These are phyloP conservation scores for Asclepias syriaca DNA, from an alignment of 257 asterid genomes.

Conservation along the genomic window DNA sequence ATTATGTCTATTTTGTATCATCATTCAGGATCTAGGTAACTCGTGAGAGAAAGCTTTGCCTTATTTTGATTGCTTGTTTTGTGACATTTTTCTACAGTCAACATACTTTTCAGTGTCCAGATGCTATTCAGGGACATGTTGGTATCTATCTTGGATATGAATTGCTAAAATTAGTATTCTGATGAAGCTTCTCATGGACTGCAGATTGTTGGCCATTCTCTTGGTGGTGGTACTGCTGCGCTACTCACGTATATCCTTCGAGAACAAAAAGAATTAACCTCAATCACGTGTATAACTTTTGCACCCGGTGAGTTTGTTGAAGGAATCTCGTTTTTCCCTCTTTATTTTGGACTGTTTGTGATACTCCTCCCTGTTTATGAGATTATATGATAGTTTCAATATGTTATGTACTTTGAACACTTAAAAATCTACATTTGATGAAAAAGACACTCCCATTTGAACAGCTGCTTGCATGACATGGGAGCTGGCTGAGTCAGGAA, in stretches of 20 bases:
- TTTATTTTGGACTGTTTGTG: neutral
- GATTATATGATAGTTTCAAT: neutral
- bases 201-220: slow-evolving; percentile 87
- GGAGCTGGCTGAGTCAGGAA: slow-evolving; percentile 87
- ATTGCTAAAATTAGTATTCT: slow-evolving; percentile 4
- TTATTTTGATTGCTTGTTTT: neutral
- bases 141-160: neutral
- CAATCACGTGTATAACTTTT: slow-evolving; percentile 63
- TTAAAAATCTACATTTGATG: neutral
- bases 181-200: slow-evolving; percentile 15
- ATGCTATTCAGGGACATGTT: neutral
- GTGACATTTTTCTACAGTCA: neutral
- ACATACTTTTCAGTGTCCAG: neutral
- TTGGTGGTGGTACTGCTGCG: slow-evolving; percentile 94
- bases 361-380: neutral
- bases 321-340: neutral
- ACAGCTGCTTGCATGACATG: slow-evolving; percentile 88
- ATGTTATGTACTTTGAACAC: neutral
- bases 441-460: neutral
- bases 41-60: neutral
- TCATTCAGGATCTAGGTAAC: neutral
- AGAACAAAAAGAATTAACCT: slow-evolving; percentile 65
- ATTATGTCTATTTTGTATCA: neutral
- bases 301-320: slow-evolving; percentile 60
- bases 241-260: slow-evolving; percentile 77